Evolutionary conservation across 495 filamentous ascomycete species (phyloP).

Genomic region (Hypomontagnella submonticulosa): DNA sequence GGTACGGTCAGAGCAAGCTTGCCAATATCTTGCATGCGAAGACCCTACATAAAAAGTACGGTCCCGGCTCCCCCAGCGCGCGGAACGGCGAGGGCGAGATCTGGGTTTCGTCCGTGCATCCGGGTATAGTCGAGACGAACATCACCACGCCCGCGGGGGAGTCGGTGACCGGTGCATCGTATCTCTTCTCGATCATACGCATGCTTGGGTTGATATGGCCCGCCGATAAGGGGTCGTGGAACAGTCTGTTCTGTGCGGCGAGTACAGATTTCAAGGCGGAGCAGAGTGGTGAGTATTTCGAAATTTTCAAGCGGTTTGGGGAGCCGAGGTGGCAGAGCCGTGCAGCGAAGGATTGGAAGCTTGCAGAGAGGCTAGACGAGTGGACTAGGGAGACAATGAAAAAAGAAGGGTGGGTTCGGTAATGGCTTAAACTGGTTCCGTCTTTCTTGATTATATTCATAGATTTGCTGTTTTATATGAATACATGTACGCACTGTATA

Average conservation of each 20-base stretch:
- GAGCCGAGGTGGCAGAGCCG: slow-evolving; percentile 48
- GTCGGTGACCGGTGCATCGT: slow-evolving; percentile 29
- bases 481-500: too few species aligned
- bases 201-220: slow-evolving; percentile 43
- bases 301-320: slow-evolving; percentile 42
- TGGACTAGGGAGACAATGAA: slow-evolving; percentile 45
- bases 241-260: slow-evolving; percentile 55
- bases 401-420: slow-evolving; percentile 41
- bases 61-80: slow-evolving; percentile 48
- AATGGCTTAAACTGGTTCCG: slow-evolving; percentile 4
- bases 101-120: slow-evolving; percentile 56
- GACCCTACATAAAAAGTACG: slow-evolving; percentile 49
- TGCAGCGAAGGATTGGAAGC: slow-evolving; percentile 44
- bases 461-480: too few species aligned
- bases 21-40: slow-evolving; percentile 56
- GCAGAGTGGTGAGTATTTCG: slow-evolving; percentile 53
- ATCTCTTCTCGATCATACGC: slow-evolving; percentile 39
- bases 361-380: slow-evolving; percentile 44
- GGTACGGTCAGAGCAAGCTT: slow-evolving; percentile 61
- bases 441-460: too few species aligned
- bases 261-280: slow-evolving; percentile 53
- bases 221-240: slow-evolving; percentile 55
- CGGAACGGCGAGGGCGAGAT: slow-evolving; percentile 50
- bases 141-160: slow-evolving; percentile 38
- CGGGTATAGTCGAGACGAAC: slow-evolving; percentile 55